phyloP scores from a whole-genome alignment of 1,284 basidiomycete genomes.

The Cryptococcus sp. region DNA sequence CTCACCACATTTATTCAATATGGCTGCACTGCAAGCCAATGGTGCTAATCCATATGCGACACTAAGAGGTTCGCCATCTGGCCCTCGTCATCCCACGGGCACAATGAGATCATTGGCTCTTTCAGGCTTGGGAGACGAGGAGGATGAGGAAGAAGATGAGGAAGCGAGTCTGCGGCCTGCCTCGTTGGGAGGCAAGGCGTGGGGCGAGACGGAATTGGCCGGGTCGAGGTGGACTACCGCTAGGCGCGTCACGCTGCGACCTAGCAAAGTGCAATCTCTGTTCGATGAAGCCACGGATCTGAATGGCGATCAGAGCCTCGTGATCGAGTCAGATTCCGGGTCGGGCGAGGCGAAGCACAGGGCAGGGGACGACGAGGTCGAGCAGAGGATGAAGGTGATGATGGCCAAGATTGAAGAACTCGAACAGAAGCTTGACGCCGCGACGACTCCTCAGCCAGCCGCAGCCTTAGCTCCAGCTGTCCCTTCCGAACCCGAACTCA shows the following conservation, averaged over 20 bases:
- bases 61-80: slow-evolving; percentile 22
- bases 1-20: slow-evolving; percentile 25
- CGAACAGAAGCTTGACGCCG: slow-evolving; percentile 25
- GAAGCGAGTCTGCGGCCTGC: slow-evolving; percentile 8
- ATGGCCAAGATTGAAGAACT: slow-evolving; percentile 30
- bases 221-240: slow-evolving; percentile 22
- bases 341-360: slow-evolving; percentile 7
- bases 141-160: slow-evolving; percentile 12
- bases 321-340: not conserved
- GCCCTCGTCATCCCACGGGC: slow-evolving; percentile 8
- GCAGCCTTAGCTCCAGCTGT: not conserved
- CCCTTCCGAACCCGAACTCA: not conserved
- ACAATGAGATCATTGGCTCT: slow-evolving; percentile 3
- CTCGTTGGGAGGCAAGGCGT: not conserved
- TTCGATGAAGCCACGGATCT: not conserved
- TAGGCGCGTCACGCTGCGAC: slow-evolving; percentile 18
- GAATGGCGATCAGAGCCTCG: not conserved
- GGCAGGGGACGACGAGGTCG: slow-evolving; percentile 21
- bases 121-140: slow-evolving; percentile 7
- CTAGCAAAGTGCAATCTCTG: slow-evolving; percentile 9
- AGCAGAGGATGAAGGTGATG: slow-evolving; percentile 22
- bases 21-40: slow-evolving; percentile 14
- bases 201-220: slow-evolving; percentile 10
- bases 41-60: slow-evolving; percentile 31
- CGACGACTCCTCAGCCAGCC: slow-evolving; percentile 3